Percentiles rank a stretch among this genome's conserved stretches.
Conservation (phyloP, 169 alveolate genomes). For the Sarcocystis neurona region DNA sequence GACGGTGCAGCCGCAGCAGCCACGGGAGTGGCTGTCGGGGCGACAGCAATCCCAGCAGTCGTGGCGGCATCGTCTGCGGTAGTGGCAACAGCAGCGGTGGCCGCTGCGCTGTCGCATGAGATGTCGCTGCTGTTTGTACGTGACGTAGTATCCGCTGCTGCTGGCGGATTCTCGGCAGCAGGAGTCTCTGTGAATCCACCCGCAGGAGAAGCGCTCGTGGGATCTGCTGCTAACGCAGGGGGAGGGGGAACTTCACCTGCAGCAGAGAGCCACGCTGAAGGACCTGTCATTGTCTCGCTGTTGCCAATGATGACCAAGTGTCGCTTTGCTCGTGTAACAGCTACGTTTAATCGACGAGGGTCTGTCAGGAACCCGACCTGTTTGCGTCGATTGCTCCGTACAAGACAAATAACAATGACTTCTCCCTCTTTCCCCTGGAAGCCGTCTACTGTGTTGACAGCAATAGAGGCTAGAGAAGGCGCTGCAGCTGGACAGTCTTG, state of each 20-base stretch:
- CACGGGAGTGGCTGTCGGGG: background rate
- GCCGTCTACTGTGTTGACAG: conserved; percentile 54
- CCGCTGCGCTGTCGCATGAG: background rate
- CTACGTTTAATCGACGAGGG: conserved; percentile 76
- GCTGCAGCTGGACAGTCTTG: background rate
- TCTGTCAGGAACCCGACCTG: conserved; percentile 53
- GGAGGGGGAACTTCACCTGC: background rate
- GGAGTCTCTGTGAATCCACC: background rate
- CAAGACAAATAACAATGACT: conserved; percentile 25
- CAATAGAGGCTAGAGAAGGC: too few species aligned
- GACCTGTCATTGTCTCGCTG: conserved; percentile 36
- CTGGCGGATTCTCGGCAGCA: background rate
- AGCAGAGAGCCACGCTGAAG: too few species aligned
- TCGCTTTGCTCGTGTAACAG: conserved; percentile 73
- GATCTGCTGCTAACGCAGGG: background rate
- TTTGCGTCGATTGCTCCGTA: conserved; percentile 19
- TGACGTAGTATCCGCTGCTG: conserved; percentile 14
- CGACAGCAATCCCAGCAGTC: too few species aligned
- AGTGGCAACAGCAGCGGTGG: background rate
- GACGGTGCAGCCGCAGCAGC: background rate
- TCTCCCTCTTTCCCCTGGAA: conserved; percentile 56
- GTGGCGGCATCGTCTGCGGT: background rate
- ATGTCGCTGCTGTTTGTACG: background rate
- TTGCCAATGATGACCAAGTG: conserved; percentile 50
- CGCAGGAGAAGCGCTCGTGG: background rate